Base-by-base conservation (phyloP, 2,329 filamentous ascomycete species). In the Penicillium oxalicum region DNA sequence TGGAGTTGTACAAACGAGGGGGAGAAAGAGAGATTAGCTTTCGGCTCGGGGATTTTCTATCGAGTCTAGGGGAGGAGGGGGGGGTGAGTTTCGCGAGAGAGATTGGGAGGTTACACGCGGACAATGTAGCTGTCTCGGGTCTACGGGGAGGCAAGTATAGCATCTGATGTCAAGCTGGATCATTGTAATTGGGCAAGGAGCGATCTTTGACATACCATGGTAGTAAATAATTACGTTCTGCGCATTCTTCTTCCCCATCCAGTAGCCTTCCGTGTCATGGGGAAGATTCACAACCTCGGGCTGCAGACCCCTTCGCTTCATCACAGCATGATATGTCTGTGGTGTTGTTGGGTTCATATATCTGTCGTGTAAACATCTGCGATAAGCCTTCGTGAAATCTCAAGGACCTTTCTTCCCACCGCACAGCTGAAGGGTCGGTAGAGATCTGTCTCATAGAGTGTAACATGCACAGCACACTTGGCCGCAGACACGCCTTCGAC, bases 161-260 rank as follows among this genome's bases (percentile, higher is more conserved):
- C 18, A 18, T 18, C 18, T 2, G 18, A 18, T 18, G 18, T 18
- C 18, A 18, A 44, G 9, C n/a, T 32, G n/a, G 27, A 28, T 7
- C 11, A 11, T 13, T 5, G 32, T 3, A 12, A 2, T 29, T 18
- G n/a, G 13, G 4, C 18, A n/a, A 9, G 9, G 24, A 7, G 8
- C 2, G 13, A 38, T 33, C 33, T 27, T 24, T 9, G 29, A 32
- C 58, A 32, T 44, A 71, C 69, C 68, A 40, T 71, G 68, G 36
- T 61, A 70, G 52, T 69, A 71, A 9, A 71, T 32, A 2, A 71
- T 44, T 1, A 70, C 64, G 6, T 68, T 65, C 55, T 70, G 69
- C 13, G 69, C 68, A 28, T 64, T 51, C 42, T 65, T 68, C 43
- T 68, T 65, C 12, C 69, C 69, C n/a, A 71, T 53, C 69, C 69